Base-by-base conservation (phyloP, 257 asterid genomes). In the Plantago major region DNA sequence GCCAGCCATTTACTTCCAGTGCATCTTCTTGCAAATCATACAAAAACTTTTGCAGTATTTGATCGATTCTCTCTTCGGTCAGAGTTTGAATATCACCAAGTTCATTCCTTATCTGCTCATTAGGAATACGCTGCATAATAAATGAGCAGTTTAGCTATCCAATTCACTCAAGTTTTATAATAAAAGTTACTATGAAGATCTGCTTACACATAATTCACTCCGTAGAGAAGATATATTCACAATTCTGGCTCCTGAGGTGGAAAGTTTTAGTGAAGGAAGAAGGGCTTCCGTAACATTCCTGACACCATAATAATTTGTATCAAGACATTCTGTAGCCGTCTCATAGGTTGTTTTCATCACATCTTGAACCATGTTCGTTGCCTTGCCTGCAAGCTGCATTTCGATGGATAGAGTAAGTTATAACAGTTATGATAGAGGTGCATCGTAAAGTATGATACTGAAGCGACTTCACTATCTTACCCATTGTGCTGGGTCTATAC, bases 381-480 rank as follows among this genome's bases (percentile, higher is more conserved):
- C 92, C 75, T 76, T 81, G 16, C 97, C 95, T 28, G 92, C 82
- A 17, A 87, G 81, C 95, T 89, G 85, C 77, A n/a, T n/a, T n/a
- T n/a, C n/a, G n/a, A n/a, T n/a, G n/a, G n/a, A n/a, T n/a, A n/a
- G n/a, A n/a, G n/a, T n/a, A n/a, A n/a, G n/a, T n/a, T n/a, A n/a
- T n/a, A n/a, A n/a, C n/a, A n/a, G n/a, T n/a, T n/a, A n/a, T n/a
- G n/a, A n/a, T n/a, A n/a, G n/a, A n/a, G n/a, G n/a, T n/a, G n/a
- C n/a, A n/a, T n/a, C n/a, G n/a, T n/a, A n/a, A n/a, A n/a, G n/a
- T n/a, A n/a, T n/a, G n/a, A n/a, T n/a, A n/a, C n/a, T n/a, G n/a
- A n/a, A n/a, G n/a, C n/a, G n/a, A n/a, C n/a, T n/a, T n/a, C n/a
- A n/a, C n/a, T n/a, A n/a, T n/a, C n/a, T 74, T 76, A 84, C 95